Evolutionary conservation across 169 alveolate species (phyloP), one percentile per base, ranked within the genome.

Genomic region (Cryptosporidium sp.): DNA sequence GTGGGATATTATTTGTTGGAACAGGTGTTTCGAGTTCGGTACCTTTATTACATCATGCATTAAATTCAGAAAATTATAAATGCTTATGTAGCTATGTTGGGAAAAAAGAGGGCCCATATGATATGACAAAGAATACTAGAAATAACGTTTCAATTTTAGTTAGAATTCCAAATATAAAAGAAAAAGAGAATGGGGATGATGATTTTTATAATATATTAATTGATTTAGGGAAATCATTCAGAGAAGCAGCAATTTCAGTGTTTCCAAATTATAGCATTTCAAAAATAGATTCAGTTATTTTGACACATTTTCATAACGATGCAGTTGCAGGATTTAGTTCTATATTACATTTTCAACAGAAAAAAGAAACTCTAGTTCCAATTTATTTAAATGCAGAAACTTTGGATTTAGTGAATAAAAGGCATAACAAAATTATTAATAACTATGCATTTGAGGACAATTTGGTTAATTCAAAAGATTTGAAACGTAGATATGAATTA

Each of bases 151-250:
- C 89, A 60, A 48, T 80, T n/a, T 31, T 80, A 16, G 67, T 80
- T 9, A 80, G 89, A 62, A 62, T 80, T 33, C 89, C 89, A 4
- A 62, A 39, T 37, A 37, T 23, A 8, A 4, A 48, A 48, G 6
- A 56, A 6, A 21, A 1, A 5, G 67, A 26, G 5, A 56, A n/a
- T 56, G 35, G 35, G 4, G 37, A 56, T 56, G 71, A 33, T 29
- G 53, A 67, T n/a, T 67, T 56, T 7, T 51, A 62, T 45, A 80
- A 80, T 62, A 42, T 80, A 33, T 58, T 80, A 42, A 35, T 92
- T 10, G 94, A 92, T 86, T 52, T 91, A 39, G 94, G 94, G n/a
- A 92, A 89, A 69, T 75, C 94, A 29, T 91, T 92, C 39, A 60
- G 94, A 31, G 92, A 84, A 14, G 92, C 94, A 2, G 91, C 91